phyloP scores from a whole-genome alignment of 176 grass and related monocot genomes.

The Aegilops umbellulata region DNA sequence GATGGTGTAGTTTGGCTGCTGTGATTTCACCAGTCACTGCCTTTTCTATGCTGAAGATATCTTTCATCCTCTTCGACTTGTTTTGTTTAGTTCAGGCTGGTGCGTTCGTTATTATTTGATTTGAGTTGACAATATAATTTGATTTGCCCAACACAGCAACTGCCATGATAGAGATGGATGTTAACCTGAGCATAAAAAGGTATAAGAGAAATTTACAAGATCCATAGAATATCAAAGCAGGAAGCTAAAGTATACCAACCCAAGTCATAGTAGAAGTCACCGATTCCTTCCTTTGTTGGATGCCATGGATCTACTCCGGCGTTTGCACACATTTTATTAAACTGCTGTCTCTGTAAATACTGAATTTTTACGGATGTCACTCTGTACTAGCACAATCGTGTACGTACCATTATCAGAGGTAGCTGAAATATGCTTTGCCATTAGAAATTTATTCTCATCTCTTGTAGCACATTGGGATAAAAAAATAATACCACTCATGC shows the following conservation, averaged over 20 bases:
- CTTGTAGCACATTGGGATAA: not conserved
- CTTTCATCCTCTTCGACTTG: too few species aligned
- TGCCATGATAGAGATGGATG: conserved; percentile 29
- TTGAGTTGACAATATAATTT: too few species aligned
- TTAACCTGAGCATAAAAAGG: not conserved
- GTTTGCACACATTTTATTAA: conserved; percentile 99
- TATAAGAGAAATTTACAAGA: conserved; percentile 10
- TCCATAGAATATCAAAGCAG: not conserved
- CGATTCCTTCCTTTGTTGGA: conserved; percentile 98
- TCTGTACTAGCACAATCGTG: conserved; percentile 52
- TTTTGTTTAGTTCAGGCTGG: too few species aligned
- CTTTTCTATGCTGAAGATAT: too few species aligned
- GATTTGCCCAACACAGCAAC: not conserved
- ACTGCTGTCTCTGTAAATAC: conserved; percentile 85
- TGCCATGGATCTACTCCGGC: conserved; percentile 82
- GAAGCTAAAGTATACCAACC: conserved; percentile 47
- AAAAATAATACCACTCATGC: conserved; percentile 10
- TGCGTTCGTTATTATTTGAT: too few species aligned
- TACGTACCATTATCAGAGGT: conserved; percentile 13
- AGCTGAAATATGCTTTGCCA: not conserved
- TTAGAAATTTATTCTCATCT: not conserved
- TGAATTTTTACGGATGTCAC: conserved; percentile 90
- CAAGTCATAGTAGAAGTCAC: conserved; percentile 95
- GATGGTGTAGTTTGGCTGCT: too few species aligned
- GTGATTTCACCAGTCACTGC: too few species aligned